Evolutionary conservation across 768 basidiomycete species (phyloP).

Genomic region (Cystofilobasidium bisporidii): DNA sequence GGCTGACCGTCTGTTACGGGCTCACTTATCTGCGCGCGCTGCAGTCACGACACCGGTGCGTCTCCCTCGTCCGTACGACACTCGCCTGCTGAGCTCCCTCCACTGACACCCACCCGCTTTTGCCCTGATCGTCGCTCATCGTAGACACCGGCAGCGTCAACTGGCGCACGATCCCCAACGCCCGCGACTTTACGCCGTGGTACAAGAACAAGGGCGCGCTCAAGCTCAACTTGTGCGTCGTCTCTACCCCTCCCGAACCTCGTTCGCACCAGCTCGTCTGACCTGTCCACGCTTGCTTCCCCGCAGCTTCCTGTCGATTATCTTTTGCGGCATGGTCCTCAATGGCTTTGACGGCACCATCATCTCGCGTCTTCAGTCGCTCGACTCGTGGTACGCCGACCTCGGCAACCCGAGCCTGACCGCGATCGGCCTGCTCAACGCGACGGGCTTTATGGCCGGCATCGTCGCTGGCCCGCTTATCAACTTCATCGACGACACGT

Average conservation of each 20-base stretch:
- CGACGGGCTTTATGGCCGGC: constrained; percentile 37
- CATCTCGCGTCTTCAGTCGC: constrained; percentile 39
- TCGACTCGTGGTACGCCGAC: constrained; percentile 39
- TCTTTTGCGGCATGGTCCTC: constrained; percentile 41
- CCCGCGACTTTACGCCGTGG: constrained; percentile 37
- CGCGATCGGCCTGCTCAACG: constrained; percentile 40
- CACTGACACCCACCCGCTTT: too few species aligned
- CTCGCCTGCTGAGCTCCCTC: too few species aligned
- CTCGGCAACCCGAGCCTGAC: constrained; percentile 36
- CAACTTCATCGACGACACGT: constrained; percentile 39
- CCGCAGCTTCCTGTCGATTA: constrained; percentile 39
- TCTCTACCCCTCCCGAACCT: neutral
- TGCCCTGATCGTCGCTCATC: neutral
- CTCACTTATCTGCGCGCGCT: neutral
- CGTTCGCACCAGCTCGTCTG: neutral
- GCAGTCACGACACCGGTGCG: neutral
- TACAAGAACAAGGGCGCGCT: constrained; percentile 38
- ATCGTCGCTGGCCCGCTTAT: constrained; percentile 40
- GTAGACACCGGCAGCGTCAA: neutral
- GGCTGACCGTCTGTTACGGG: too few species aligned
- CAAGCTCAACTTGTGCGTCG: constrained; percentile 41
- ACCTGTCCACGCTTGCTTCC: neutral
- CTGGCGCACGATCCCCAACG: constrained; percentile 33
- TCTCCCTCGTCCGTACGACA: too few species aligned
- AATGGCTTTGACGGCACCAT: constrained; percentile 40